phyloP scores from a whole-genome alignment of 176 grass and related monocot genomes.

The Oryza officinalis region DNA sequence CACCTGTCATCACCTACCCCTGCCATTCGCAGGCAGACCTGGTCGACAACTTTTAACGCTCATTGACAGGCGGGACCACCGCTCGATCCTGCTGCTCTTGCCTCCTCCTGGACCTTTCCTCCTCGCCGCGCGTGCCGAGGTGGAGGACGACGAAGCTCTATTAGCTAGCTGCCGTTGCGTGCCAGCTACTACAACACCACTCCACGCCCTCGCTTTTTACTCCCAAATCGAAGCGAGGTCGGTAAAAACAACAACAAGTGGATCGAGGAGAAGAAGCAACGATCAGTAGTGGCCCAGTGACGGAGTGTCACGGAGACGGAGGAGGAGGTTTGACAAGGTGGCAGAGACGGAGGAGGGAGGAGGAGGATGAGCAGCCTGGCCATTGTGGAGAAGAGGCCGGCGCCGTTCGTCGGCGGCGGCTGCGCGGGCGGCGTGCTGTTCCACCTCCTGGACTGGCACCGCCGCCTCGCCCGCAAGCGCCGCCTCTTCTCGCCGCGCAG shows the following conservation, averaged over 20 bases:
- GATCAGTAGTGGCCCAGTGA: neutral
- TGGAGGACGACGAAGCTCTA: conserved; percentile 15
- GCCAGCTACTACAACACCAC: conserved; percentile 44
- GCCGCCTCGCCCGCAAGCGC: conserved; percentile 68
- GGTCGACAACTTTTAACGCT: neutral
- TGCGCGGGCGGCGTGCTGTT: conserved; percentile 77
- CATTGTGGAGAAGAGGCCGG: conserved; percentile 74
- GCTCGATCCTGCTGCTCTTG: conserved; percentile 27
- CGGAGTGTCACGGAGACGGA: neutral
- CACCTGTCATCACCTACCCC: neutral
- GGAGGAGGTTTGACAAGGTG: neutral
- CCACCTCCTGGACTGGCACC: conserved; percentile 89
- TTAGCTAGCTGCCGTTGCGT: conserved; percentile 51
- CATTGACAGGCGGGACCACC: conserved; percentile 5
- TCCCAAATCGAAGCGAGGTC: conserved; percentile 42
- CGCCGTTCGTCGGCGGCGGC: conserved; percentile 37
- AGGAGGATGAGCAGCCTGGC: conserved; percentile 76
- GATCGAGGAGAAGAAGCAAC: neutral
- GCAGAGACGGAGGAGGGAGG: neutral
- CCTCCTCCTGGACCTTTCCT: neutral
- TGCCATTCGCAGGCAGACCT: neutral
- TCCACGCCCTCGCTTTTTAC: conserved; percentile 29
- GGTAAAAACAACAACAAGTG: conserved; percentile 15
- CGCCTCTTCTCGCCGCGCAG: conserved; percentile 44
- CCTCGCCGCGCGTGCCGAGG: conserved; percentile 50